phyloP scores from a whole-genome alignment of 768 basidiomycete species.

The Mycena chlorophos region DNA sequence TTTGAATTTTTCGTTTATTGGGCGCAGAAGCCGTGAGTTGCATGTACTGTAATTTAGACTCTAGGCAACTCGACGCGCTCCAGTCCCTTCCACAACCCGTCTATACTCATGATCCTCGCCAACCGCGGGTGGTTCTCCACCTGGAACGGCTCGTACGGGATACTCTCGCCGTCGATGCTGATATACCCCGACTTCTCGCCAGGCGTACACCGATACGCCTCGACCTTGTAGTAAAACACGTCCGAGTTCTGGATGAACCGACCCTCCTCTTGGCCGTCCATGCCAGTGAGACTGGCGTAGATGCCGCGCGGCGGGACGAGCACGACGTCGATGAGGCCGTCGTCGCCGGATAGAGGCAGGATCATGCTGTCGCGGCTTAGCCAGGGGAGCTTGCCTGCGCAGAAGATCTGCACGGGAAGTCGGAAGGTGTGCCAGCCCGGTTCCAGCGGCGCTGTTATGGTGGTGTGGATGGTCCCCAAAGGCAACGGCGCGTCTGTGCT shows the following conservation, averaged over 20 bases:
- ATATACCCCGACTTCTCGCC: constrained; percentile 40
- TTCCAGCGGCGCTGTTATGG: constrained; percentile 10
- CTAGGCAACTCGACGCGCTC: not conserved
- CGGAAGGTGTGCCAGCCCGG: constrained; percentile 51
- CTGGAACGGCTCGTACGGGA: constrained; percentile 36
- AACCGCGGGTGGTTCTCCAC: constrained; percentile 53
- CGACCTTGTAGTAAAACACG: constrained; percentile 52
- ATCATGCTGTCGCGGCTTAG: constrained; percentile 18
- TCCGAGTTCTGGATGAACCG: constrained; percentile 23
- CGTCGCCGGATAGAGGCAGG: constrained; percentile 39
- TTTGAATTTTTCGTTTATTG: too few species aligned
- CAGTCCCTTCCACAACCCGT: constrained; percentile 31
- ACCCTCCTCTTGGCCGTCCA: constrained; percentile 22
- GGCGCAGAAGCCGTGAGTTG: too few species aligned
- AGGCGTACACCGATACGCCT: constrained; percentile 51
- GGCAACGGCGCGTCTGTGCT: constrained; percentile 13
- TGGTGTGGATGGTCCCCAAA: constrained; percentile 10
- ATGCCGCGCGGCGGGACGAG: constrained; percentile 10
- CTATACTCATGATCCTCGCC: constrained; percentile 46
- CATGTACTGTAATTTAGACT: too few species aligned
- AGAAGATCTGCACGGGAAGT: constrained; percentile 41
- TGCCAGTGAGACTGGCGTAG: constrained; percentile 15
- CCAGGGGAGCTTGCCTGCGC: constrained; percentile 21
- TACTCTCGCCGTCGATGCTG: constrained; percentile 57
- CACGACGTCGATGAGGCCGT: constrained; percentile 45